phyloP scores from a whole-genome alignment of 306 rosid species.

The Pterocarpus macrocarpus region DNA sequence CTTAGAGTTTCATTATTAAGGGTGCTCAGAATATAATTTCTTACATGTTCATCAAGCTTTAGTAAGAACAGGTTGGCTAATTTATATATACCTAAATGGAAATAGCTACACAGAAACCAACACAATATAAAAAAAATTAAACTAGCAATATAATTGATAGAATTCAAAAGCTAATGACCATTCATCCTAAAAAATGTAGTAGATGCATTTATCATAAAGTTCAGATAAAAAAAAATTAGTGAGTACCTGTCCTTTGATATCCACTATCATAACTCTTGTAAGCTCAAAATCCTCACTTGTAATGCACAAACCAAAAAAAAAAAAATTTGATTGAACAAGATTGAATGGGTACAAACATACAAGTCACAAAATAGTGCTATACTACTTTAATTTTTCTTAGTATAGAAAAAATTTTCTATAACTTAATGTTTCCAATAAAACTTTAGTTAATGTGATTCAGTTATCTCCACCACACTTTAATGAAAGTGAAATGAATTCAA shows the following conservation, averaged over 20 bases:
- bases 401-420: slow-evolving; percentile 15
- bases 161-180: neutral
- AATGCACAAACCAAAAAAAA: slow-evolving; percentile 75
- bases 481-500: slow-evolving; percentile 23
- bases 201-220: slow-evolving; percentile 6
- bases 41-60: slow-evolving; percentile 1
- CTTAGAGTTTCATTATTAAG: neutral
- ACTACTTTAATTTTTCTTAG: slow-evolving; percentile 14
- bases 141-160: neutral
- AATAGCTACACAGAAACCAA: slow-evolving; percentile 19
- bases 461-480: slow-evolving; percentile 12
- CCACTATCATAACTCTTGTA: slow-evolving; percentile 87
- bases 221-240: slow-evolving; percentile 27
- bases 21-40: slow-evolving; percentile 20
- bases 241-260: slow-evolving; percentile 77
- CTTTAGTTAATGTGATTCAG: slow-evolving; percentile 5
- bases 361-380: slow-evolving; percentile 5
- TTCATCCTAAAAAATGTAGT: slow-evolving; percentile 27
- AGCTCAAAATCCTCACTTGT: slow-evolving; percentile 94
- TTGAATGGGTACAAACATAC: slow-evolving; percentile 28
- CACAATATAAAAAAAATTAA: neutral
- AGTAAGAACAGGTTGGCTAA: slow-evolving; percentile 6
- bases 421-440: slow-evolving; percentile 40
- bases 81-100: slow-evolving; percentile 10
- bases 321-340: slow-evolving; percentile 24